Evolutionary conservation across 1,139 yeast species (phyloP).

Genomic region (Saccharomyces pastorianus): DNA sequence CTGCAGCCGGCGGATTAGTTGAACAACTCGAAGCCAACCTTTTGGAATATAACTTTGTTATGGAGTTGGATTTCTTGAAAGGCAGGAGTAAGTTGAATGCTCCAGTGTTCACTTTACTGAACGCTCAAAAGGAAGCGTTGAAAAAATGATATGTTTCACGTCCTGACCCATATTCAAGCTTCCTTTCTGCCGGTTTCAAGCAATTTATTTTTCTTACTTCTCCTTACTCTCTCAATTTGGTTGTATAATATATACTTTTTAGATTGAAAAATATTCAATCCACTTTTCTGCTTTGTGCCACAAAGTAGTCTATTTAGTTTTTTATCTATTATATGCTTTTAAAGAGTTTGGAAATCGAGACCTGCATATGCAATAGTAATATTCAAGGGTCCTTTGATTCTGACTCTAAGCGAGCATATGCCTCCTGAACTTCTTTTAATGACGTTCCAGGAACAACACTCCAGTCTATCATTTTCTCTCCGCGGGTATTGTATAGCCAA

Average conservation of each 20-base stretch:
- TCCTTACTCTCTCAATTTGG: not conserved
- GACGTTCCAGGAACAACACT: slow-evolving; percentile 27
- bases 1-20: slow-evolving; percentile 85
- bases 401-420: slow-evolving; percentile 6
- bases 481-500: slow-evolving; percentile 45
- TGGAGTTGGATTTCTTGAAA: slow-evolving; percentile 90
- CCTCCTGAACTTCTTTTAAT: slow-evolving; percentile 19
- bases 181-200: not conserved
- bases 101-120: slow-evolving; percentile 78
- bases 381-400: not conserved
- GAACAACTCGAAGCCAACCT: slow-evolving; percentile 58
- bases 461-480: slow-evolving; percentile 58
- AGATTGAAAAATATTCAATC: not conserved
- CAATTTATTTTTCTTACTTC: not conserved
- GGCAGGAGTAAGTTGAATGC: slow-evolving; percentile 85
- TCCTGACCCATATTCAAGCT: not conserved
- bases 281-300: not conserved
- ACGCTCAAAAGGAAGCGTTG: slow-evolving; percentile 47
- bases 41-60: slow-evolving; percentile 73
- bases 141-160: not conserved
- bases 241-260: not conserved
- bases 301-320: not conserved
- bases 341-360: not conserved
- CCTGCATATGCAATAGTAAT: not conserved
- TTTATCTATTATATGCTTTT: not conserved